Evolutionary conservation across 139 green algal genomes (phyloP).

Genomic region (Desmodesmus armatus): DNA sequence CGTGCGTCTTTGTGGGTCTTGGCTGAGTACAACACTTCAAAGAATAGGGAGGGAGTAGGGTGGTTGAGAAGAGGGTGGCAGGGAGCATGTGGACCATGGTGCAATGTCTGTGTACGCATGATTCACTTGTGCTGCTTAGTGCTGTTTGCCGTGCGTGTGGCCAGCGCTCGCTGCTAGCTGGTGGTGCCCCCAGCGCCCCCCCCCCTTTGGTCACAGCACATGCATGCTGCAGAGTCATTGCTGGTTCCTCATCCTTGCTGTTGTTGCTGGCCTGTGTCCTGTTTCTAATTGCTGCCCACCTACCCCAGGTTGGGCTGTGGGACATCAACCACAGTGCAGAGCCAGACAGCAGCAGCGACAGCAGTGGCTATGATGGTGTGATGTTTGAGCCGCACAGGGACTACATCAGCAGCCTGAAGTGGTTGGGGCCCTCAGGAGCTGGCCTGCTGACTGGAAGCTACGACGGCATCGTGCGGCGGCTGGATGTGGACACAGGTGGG

Average conservation of each 20-base stretch:
- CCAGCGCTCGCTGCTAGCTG: too few species aligned
- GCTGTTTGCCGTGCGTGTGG: too few species aligned
- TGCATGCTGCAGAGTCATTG: neutral
- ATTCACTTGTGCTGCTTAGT: neutral
- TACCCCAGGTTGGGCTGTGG: conserved; percentile 44
- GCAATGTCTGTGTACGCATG: neutral
- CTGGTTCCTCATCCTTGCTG: neutral
- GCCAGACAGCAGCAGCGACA: conserved; percentile 7
- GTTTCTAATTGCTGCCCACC: neutral
- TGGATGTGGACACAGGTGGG: conserved; percentile 62
- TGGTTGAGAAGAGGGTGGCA: too few species aligned
- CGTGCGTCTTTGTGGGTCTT: too few species aligned
- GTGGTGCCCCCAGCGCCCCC: too few species aligned
- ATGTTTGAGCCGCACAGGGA: conserved; percentile 53
- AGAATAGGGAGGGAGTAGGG: too few species aligned
- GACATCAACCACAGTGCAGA: conserved; percentile 27
- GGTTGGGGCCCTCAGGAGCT: conserved; percentile 40
- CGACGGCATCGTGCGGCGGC: conserved; percentile 72
- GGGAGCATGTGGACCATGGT: too few species aligned
- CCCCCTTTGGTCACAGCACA: too few species aligned
- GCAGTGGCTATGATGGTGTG: conserved; percentile 44
- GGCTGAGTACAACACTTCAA: too few species aligned
- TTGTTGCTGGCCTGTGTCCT: neutral
- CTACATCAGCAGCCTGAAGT: conserved; percentile 59
- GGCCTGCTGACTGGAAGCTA: conserved; percentile 72